These are phyloP conservation scores for Pezicula carpinea DNA, from an alignment of 2,329 filamentous ascomycete genomes.

Conservation along the genomic window DNA sequence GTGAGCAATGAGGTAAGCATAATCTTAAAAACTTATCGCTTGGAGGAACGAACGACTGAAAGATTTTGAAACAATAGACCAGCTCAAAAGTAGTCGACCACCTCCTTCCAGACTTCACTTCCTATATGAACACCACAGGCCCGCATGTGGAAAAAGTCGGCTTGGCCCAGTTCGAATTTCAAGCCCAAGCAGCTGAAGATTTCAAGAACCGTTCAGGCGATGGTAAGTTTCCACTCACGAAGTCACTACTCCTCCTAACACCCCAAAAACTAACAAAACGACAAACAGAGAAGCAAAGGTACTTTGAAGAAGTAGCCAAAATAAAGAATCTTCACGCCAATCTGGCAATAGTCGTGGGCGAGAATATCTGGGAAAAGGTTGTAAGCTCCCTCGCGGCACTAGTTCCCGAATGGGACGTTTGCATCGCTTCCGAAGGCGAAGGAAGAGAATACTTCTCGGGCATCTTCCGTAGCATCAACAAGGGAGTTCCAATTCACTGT, in stretches of 20 bases:
- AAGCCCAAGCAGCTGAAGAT: slow-evolving; percentile 6
- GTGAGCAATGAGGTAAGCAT: too few species aligned
- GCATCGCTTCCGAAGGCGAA: slow-evolving; percentile 3
- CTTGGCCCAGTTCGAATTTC: slow-evolving; percentile 8
- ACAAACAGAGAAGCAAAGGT: neutral
- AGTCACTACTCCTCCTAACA: too few species aligned
- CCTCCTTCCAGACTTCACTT: slow-evolving; percentile 1
- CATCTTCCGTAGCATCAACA: slow-evolving; percentile 7
- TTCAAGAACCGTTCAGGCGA: slow-evolving; percentile 3
- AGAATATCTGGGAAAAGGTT: slow-evolving; percentile 3
- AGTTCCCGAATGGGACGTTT: slow-evolving; percentile 7
- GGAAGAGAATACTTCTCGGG: slow-evolving; percentile 6
- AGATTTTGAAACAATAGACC: too few species aligned
- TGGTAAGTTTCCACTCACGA: neutral
- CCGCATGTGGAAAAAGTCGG: slow-evolving; percentile 3
- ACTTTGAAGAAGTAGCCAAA: slow-evolving; percentile 2
- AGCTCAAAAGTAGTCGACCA: neutral
- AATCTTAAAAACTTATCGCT: too few species aligned
- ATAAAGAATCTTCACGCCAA: slow-evolving; percentile 4
- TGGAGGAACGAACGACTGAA: too few species aligned
- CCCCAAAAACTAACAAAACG: neutral
- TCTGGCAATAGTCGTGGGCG: neutral
- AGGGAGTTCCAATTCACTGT: slow-evolving; percentile 4
- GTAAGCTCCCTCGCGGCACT: slow-evolving; percentile 2
- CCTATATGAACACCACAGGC: slow-evolving; percentile 4